A percentile compares a stretch with the other conserved stretches of the same genome.
These are phyloP conservation scores for Cinnamomum micranthum DNA, from an alignment of 164 flowering plant species.

Conservation along the genomic window DNA sequence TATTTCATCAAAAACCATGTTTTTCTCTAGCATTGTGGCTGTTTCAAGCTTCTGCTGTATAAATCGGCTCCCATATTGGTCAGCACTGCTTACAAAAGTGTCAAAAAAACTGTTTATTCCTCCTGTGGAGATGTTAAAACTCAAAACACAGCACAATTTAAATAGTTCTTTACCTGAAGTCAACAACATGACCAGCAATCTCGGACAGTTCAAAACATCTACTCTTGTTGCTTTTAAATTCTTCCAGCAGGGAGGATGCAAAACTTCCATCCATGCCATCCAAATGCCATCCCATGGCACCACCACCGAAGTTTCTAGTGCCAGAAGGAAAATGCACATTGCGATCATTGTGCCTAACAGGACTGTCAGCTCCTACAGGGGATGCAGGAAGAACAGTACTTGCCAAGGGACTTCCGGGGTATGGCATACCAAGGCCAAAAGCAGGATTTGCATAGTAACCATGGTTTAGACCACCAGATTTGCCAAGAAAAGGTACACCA, in stretches of 20 bases:
- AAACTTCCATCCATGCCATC: constrained; percentile 46
- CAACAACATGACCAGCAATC: constrained; percentile 70
- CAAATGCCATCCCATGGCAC: not conserved
- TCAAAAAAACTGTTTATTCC: not conserved
- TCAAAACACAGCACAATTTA: not conserved
- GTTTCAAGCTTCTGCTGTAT: constrained; percentile 87
- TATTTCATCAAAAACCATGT: constrained; percentile 69
- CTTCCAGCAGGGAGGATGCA: constrained; percentile 66
- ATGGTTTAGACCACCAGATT: constrained; percentile 28
- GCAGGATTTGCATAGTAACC: constrained; percentile 49
- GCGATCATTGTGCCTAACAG: constrained; percentile 44
- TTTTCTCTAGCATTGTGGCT: constrained; percentile 67
- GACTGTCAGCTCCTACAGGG: constrained; percentile 37
- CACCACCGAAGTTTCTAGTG: constrained; percentile 39
- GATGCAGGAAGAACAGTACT: constrained; percentile 69
- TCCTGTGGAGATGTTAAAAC: not conserved
- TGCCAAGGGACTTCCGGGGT: constrained; percentile 51
- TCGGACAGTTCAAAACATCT: constrained; percentile 70
- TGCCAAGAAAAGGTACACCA: constrained; percentile 33
- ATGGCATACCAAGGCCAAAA: constrained; percentile 40
- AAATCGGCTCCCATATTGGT: constrained; percentile 94
- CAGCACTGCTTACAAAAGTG: constrained; percentile 48
- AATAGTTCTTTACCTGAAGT: constrained; percentile 57
- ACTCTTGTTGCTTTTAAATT: constrained; percentile 57
- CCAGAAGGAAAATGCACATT: constrained; percentile 36